These are phyloP conservation scores for Golubevia pallescens DNA, from an alignment of 1,284 basidiomycete genomes.

Conservation along the genomic window DNA sequence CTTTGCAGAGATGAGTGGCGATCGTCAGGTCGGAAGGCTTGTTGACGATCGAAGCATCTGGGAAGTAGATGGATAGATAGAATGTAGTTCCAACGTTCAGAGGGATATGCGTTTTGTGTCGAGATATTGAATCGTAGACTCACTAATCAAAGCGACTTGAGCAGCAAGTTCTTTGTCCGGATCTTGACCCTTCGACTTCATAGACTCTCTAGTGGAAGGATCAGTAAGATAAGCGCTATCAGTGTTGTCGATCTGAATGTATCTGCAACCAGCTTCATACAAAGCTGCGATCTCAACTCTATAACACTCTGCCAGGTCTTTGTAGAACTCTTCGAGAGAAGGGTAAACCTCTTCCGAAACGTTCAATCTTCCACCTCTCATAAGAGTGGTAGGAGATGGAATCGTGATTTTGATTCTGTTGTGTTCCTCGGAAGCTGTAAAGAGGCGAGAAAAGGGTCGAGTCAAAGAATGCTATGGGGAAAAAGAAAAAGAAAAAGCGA, in stretches of 20 bases:
- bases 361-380: slow-evolving; percentile 34
- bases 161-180: slow-evolving; percentile 4
- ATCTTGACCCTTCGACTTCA: slow-evolving; percentile 28
- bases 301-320: slow-evolving; percentile 75
- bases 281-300: slow-evolving; percentile 75
- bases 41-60: slow-evolving; percentile 68
- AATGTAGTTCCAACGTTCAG: no score
- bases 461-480: no score
- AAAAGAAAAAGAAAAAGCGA: no score
- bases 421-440: slow-evolving; percentile 13
- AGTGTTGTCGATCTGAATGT: slow-evolving; percentile 76
- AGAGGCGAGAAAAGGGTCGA: no score
- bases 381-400: slow-evolving; percentile 43
- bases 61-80: no score
- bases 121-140: background rate
- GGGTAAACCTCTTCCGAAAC: slow-evolving; percentile 69
- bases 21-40: slow-evolving; percentile 73
- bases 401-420: slow-evolving; percentile 44
- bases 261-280: slow-evolving; percentile 76
- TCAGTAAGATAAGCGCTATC: slow-evolving; percentile 63
- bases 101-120: no score
- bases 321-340: slow-evolving; percentile 76
- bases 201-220: slow-evolving; percentile 25
- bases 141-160: background rate
- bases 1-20: slow-evolving; percentile 78